These are phyloP conservation scores for Taphrina confusa DNA, from an alignment of 1,139 yeast genomes.

Conservation along the genomic window DNA sequence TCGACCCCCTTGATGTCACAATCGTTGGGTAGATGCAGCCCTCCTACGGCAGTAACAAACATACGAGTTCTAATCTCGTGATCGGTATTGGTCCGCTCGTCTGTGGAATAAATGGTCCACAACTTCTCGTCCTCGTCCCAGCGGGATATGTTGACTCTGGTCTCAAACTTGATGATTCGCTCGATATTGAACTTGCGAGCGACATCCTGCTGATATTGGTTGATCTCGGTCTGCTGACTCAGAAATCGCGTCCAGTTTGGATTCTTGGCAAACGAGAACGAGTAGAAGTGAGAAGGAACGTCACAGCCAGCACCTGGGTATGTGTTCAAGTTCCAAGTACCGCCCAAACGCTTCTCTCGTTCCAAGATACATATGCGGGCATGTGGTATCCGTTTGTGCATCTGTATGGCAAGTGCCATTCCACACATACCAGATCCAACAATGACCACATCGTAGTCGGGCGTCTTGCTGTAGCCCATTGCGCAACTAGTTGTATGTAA, in stretches of 20 bases:
- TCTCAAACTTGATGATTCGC: constrained; percentile 39
- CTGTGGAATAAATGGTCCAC: constrained; percentile 41
- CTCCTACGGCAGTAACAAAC: constrained; percentile 42
- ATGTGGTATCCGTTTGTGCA: constrained; percentile 11
- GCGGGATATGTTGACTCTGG: constrained; percentile 38
- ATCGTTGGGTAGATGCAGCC: constrained; percentile 41
- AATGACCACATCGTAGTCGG: constrained; percentile 27
- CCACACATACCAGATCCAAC: constrained; percentile 34
- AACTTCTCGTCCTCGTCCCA: constrained; percentile 41
- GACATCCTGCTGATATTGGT: constrained; percentile 41
- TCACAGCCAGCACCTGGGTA: constrained; percentile 34
- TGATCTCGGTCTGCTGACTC: constrained; percentile 42
- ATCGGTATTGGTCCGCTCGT: constrained; percentile 35
- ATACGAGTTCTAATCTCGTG: constrained; percentile 30
- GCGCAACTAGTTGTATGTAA: no score
- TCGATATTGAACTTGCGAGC: constrained; percentile 41
- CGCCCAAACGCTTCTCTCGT: constrained; percentile 23
- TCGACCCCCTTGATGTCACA: constrained; percentile 43
- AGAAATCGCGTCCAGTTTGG: constrained; percentile 43
- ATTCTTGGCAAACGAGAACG: constrained; percentile 43
- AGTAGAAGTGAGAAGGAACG: constrained; percentile 42
- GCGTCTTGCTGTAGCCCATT: constrained; percentile 16
- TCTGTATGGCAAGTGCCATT: constrained; percentile 32
- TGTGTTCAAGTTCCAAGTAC: constrained; percentile 28
- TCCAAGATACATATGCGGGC: constrained; percentile 27